Evolutionary conservation across 345 rosid species (phyloP), one percentile per base, ranked within the genome.

Genomic region (Eucalyptus regnans): DNA sequence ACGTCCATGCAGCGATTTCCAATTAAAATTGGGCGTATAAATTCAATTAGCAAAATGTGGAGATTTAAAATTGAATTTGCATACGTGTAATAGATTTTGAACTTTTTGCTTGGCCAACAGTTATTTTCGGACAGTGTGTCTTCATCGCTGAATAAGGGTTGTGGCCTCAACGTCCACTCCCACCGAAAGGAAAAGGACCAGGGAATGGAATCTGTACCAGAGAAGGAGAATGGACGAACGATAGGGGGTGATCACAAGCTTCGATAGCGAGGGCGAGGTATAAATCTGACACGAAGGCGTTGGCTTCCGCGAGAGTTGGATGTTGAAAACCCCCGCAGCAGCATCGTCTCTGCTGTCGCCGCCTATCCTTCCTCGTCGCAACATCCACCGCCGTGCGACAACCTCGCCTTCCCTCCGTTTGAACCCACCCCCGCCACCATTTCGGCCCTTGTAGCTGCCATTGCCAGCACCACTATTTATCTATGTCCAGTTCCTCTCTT

Each of bases 321-420:
- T 95, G 95, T 88, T 96, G 99, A 49, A 97, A 92, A 92, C 85
- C 95, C 99, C 95, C 97, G 96, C 33, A 97, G 84, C 8, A 96
- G 87, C 99, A 97, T 95, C 56, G 23, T 52, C 56, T 52, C 4
- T 64, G 94, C 97, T 33, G 97, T 93, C 43, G 96, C 97, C 10
- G 94, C 92, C 88, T 95, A 96, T 56, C 91, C 90, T 5, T 50
- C 89, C 29, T 79, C 50, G 5, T 94, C 62, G 92, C 93, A 91
- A 95, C 97, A 89, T 91, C 95, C 92, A 95, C 97, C 90, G 91
- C 98, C 81, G 94, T 93, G 51, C 88, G 93, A 87, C 76, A 94
- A 46, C 89, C 92, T 92, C 87, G 94, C 98, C 86, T 92, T 91
- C 91, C 94, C 96, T 56, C 93, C 94, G 88, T 96, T 96, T 23